Evolutionary conservation across 768 basidiomycete genomes (phyloP), one percentile per base, ranked within the genome.

Genomic region (Ramaria rubella): DNA sequence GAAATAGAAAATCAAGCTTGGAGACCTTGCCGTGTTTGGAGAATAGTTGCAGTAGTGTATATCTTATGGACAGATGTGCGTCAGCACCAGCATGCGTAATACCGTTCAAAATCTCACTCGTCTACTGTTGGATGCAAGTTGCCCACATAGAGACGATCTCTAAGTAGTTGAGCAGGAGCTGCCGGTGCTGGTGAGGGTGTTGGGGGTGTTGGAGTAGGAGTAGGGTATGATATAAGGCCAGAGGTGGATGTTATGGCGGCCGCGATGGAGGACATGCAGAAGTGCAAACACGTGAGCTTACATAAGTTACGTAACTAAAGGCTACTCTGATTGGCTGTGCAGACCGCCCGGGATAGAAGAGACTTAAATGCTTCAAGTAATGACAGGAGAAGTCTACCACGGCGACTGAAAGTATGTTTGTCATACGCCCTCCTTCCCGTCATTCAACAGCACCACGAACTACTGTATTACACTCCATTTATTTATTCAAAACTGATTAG

Each of bases 1-100:
- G 94, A 66, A 97, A 97, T 60, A 97, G 78, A 69, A 85, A 97
- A 70, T 99, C 96, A 51, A 97, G 80, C 62, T 93, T 91, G 21
- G 91, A 81, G 59, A 98, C 80, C 70, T 91, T 93, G 54, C 96
- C 96, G 68, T 85, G 94, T 71, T 88, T 94, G 30, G 87, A 81
- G 71, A 96, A 96, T 33, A 94, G 70, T 70, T 94, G 90, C 21
- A 98, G 80, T 15, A 99, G 77, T 3, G 90, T 76, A 70, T 92
- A 91, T 69, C 93, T 95, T 57, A 26, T 12, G 31, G 48, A 24
- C 45, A 49, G 45, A 43, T 38, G 49, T 55, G 33, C 52, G 33
- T 51, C 14, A n/a, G 42, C 49, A 26, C 36, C 52, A 49, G 42
- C 61, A 46, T 36, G n/a, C 30, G 30, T 6, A 54, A 2, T 46